phyloP scores from a whole-genome alignment of 176 grass and related monocot species.

The Musa beccarii region DNA sequence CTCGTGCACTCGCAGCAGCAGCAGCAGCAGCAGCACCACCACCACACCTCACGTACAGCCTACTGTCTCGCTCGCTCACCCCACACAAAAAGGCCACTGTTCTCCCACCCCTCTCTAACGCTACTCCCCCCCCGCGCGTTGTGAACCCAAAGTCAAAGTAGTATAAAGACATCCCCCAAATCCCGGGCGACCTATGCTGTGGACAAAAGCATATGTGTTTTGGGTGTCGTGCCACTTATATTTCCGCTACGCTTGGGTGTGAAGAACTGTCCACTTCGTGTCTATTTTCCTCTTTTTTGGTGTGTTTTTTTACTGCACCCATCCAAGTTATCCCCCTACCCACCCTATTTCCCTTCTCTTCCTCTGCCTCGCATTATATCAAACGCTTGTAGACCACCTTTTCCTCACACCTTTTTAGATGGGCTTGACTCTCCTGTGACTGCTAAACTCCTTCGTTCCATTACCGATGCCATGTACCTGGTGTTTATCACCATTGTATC shows the following conservation, averaged over 20 bases:
- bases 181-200: constrained; percentile 57
- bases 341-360: constrained; percentile 15
- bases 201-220: constrained; percentile 72
- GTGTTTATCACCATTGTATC: neutral
- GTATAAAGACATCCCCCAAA: constrained; percentile 60
- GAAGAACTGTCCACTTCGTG: constrained; percentile 28
- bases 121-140: neutral
- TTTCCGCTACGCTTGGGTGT: constrained; percentile 34
- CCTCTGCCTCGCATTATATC: constrained; percentile 26
- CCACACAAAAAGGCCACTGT: too few species aligned
- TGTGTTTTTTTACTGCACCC: constrained; percentile 8
- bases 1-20: neutral
- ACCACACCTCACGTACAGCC: constrained; percentile 28
- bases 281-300: constrained; percentile 25
- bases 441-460: constrained; percentile 35
- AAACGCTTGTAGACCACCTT: constrained; percentile 26
- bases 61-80: constrained; percentile 14
- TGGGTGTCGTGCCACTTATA: constrained; percentile 35
- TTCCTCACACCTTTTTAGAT: constrained; percentile 77
- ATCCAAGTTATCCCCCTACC: constrained; percentile 6
- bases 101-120: too few species aligned
- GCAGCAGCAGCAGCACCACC: neutral
- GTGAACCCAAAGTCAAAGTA: constrained; percentile 58
- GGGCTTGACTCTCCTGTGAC: constrained; percentile 29
- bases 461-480: constrained; percentile 13